These are phyloP conservation scores for Rhodotorula sphaerocarpa DNA, from an alignment of 768 basidiomycete species.

Conservation along the genomic window DNA sequence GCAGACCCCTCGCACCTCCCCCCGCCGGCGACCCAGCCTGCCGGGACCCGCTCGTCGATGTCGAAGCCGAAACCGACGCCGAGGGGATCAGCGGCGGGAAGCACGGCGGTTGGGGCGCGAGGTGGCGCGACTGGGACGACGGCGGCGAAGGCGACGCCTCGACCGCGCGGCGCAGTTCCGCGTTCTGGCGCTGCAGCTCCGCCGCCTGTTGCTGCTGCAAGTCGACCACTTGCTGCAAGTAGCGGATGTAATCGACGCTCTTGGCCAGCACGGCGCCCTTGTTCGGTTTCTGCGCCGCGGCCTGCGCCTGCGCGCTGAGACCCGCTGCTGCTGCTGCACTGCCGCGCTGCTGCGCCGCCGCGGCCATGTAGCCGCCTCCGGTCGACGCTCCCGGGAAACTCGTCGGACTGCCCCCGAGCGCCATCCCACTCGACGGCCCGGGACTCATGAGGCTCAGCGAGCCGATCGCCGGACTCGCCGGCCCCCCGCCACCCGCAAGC, in stretches of 20 bases:
- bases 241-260: conserved; percentile 61
- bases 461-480: conserved; percentile 10
- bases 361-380: background rate
- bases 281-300: conserved; percentile 64
- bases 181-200: conserved; percentile 28
- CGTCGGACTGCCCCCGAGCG: conserved; percentile 22
- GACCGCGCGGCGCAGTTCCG: conserved; percentile 1
- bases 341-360: background rate
- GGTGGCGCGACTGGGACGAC: background rate
- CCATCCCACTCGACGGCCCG: background rate
- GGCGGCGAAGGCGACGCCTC: background rate
- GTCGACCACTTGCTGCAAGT: conserved; percentile 28
- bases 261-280: conserved; percentile 89
- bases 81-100: background rate
- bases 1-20: too few species aligned
- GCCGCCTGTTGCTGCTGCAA: conserved; percentile 21
- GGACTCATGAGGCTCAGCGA: conserved; percentile 28
- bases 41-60: background rate
- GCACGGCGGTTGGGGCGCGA: background rate
- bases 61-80: background rate
- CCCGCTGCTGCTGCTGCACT: background rate
- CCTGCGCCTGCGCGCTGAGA: background rate
- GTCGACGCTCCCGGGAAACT: conserved; percentile 24
- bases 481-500: background rate
- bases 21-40: background rate